Base-by-base conservation (phyloP, 192 early-diverging fungal species). In the Pecoramyces ruminantium region DNA sequence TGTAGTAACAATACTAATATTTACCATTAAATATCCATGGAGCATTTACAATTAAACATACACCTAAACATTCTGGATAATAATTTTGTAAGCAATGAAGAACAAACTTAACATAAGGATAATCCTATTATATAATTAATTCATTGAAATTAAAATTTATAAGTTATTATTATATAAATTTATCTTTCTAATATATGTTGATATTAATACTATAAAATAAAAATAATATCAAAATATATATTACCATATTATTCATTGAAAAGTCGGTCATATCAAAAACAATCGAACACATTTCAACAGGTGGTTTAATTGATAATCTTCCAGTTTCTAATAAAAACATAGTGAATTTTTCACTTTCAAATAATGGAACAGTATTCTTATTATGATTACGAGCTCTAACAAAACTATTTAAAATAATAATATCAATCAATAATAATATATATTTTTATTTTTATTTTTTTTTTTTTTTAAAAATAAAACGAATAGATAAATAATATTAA, bases 51-150 rank as follows among this genome's bases (percentile, higher is more conserved):
- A 97, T 91, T 13, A 96, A 87, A 42, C 92, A 90, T 13, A 88
- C 83, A 42, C 95, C 96, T 11, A 97, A 88, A 21, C 90, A 92
- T 83, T 97, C 96, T 3, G 96, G 96, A 83, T 97, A 97, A 85
- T 95, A 96, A 77, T 92, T 90, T 85, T 96, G 92, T 82, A 97
- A 90, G 85, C 91, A 93, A 78, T 87, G 86, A 39, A 95, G 82
- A 29, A 96, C 89, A 39, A 96, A 92, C 81, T 92, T 91, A 80
- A 95, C 88, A 78, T 92, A 92, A 13, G 87, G 86, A 82, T 89
- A 92, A 85, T 96, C 94, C 91, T 87, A 77, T 29, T 29, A n/a
- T n/a, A n/a, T n/a, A 8, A 34, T 34, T 34, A 8, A 34, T n/a
- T n/a, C n/a, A n/a, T n/a, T n/a, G n/a, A n/a, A n/a, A n/a, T n/a